phyloP scores from a whole-genome alignment of 768 basidiomycete genomes.

The Suillus clintonianus region DNA sequence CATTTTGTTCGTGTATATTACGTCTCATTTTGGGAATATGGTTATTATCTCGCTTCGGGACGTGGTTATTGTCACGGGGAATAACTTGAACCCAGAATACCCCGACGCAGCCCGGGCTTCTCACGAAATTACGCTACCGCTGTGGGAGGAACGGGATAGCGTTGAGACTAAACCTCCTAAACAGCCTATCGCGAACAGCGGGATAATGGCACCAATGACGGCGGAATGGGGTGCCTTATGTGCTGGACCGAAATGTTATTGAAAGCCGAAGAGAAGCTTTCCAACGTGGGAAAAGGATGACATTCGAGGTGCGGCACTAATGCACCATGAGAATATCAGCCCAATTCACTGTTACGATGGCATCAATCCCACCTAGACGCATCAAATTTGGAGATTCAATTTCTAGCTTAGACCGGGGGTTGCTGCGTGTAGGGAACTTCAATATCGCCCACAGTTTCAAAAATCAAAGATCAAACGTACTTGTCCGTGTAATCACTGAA shows the following conservation, averaged over 20 bases:
- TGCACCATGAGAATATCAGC: slow-evolving; percentile 11
- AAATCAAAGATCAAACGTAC: slow-evolving; percentile 40
- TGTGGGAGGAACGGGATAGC: not conserved
- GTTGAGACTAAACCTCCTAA: not conserved
- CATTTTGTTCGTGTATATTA: slow-evolving; percentile 31
- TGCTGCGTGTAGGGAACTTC: slow-evolving; percentile 40
- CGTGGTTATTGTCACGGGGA: not conserved
- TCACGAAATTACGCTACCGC: slow-evolving; percentile 2
- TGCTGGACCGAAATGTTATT: slow-evolving; percentile 66
- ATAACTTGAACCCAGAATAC: not conserved
- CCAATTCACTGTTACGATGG: not conserved
- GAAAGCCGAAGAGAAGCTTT: slow-evolving; percentile 61
- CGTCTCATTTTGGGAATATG: slow-evolving; percentile 11
- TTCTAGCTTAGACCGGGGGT: slow-evolving; percentile 51
- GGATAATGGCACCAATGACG: slow-evolving; percentile 14
- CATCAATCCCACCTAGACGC: slow-evolving; percentile 47
- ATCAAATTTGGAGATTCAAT: slow-evolving; percentile 53
- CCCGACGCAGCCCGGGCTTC: not conserved
- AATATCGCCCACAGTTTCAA: slow-evolving; percentile 15
- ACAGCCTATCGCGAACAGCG: not conserved
- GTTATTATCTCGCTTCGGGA: slow-evolving; percentile 7
- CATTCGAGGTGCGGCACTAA: slow-evolving; percentile 50
- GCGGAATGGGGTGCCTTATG: slow-evolving; percentile 24
- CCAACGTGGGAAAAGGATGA: slow-evolving; percentile 50
- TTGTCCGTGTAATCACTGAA: slow-evolving; percentile 68